A percentile compares a stretch with the other conserved stretches of the same genome.
phyloP scores from a whole-genome alignment of 139 green algal species.

The Eudorina sp. region DNA sequence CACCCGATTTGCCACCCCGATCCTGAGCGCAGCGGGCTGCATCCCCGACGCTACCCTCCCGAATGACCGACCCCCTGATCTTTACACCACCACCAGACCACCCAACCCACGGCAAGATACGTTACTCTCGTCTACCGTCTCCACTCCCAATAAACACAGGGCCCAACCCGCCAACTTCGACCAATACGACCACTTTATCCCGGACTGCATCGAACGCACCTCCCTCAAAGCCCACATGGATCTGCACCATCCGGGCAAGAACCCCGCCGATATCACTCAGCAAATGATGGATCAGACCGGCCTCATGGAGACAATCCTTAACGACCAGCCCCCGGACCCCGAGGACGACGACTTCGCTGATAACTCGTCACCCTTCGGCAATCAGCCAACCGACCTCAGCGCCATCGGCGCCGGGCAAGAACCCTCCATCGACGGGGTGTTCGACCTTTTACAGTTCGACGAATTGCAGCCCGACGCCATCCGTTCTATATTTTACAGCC shows the following conservation, averaged over 20 bases:
- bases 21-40: background rate
- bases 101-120: no score
- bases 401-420: background rate
- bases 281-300: background rate
- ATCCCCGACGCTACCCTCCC: no score
- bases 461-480: background rate
- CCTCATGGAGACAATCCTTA: background rate
- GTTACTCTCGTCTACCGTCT: background rate
- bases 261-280: background rate
- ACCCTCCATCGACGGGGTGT: background rate
- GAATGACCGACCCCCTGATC: no score
- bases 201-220: background rate
- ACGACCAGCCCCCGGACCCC: background rate
- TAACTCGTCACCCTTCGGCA: background rate
- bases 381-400: background rate
- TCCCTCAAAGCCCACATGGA: background rate
- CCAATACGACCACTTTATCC: background rate
- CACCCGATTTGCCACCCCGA: background rate
- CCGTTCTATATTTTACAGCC: background rate
- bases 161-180: background rate
- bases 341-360: background rate
- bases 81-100: no score
- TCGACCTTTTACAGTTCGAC: background rate
- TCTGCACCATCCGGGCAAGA: background rate
- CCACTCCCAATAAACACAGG: background rate